Evolutionary conservation across 345 rosid species (phyloP), one percentile per base, ranked within the genome.

Genomic region (Rhizophora apiculata): DNA sequence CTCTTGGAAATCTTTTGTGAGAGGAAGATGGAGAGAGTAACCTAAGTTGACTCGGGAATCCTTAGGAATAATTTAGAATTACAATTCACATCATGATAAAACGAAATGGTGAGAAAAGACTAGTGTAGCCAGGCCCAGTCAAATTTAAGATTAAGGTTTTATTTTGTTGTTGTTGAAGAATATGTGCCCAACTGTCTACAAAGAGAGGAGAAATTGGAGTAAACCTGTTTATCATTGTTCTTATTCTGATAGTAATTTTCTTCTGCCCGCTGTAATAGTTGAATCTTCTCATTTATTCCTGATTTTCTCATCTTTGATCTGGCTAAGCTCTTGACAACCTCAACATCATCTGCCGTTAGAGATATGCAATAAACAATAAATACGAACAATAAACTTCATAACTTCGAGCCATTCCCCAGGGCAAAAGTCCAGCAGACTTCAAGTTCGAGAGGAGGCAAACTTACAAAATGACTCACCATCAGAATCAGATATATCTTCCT

Each of bases 401-500:
- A 52, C 70, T 34, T 62, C 49, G 39, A 24, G 43, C 29, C 32
- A 9, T 8, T 34, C 61, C 48, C 13, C 32, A 10, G 61, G 61
- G 22, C 1, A 62, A 18, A 65, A 61, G 13, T 3, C 67, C n/a
- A 71, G 1, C 48, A 31, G 24, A 30, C 16, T 26, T 30, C 29
- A 52, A 56, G 21, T 62, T 32, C 10, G 31, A 67, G 4, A 13
- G 51, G 16, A 55, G 15, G 22, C 34, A 36, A 2, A 37, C 60
- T 32, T 20, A 27, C 26, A 76, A 70, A 64, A 60, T 67, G 60
- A 60, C 58, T 70, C 78, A 87, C 96, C 96, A 71, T 95, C 96
- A 48, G 86, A 83, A 81, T 90, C 96, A 59, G 96, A 92, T 63
- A 95, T 92, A 72, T 92, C 96, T 75, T 94, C 98, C 74, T 92